Evolutionary conservation across 805 yeast genomes (phyloP).

Genomic region (Kluyveromyces siamensis): DNA sequence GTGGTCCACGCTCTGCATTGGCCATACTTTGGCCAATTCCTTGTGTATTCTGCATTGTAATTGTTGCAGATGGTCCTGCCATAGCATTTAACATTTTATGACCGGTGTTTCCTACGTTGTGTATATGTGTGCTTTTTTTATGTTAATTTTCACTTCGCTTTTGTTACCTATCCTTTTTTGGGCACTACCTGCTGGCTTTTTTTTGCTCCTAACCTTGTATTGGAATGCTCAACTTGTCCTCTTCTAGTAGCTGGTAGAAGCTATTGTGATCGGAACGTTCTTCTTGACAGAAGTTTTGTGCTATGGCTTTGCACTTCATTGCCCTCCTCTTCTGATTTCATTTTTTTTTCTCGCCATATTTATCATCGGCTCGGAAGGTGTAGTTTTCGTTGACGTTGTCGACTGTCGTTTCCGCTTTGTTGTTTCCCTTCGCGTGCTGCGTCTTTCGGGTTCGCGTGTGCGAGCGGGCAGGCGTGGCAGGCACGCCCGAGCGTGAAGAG

Average conservation of each 20-base stretch:
- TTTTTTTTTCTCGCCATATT: conserved; percentile 2
- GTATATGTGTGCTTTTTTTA: not conserved
- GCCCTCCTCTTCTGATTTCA: conserved; percentile 3
- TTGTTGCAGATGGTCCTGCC: not conserved
- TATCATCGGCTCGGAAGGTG: not conserved
- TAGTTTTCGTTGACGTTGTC: not conserved
- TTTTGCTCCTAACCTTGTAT: not conserved
- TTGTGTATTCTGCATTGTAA: conserved; percentile 4
- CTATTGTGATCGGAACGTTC: not conserved
- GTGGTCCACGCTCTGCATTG: not conserved
- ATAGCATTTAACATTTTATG: not conserved
- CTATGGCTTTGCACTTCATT: not conserved
- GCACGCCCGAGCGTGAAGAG: not conserved
- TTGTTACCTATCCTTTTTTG: not conserved
- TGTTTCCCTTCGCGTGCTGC: not conserved
- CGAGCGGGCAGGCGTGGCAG: not conserved
- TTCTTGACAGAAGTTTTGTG: not conserved
- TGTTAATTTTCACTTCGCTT: not conserved
- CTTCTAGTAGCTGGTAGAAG: not conserved
- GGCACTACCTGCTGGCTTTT: not conserved
- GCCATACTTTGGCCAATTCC: conserved; percentile 7
- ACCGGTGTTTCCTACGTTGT: not conserved
- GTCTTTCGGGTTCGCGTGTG: not conserved
- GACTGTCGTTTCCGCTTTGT: not conserved
- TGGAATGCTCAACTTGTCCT: not conserved